phyloP scores from a whole-genome alignment of 1,284 basidiomycete species.

The Cryptococcus sp. region DNA sequence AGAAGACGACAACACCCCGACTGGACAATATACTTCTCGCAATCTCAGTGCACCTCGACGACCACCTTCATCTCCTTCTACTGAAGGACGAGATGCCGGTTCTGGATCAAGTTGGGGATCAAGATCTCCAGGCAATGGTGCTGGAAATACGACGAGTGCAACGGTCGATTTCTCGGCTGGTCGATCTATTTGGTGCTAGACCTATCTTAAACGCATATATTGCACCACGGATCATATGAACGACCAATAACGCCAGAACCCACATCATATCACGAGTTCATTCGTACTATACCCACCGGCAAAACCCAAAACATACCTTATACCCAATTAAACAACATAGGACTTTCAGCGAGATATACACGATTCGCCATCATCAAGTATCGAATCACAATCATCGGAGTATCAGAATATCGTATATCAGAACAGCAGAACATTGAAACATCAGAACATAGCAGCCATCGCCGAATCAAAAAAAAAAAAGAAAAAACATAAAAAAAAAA shows the following conservation, averaged over 20 bases:
- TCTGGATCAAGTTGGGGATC: not conserved
- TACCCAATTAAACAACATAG: not conserved
- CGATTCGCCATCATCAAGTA: too few relatives aligned
- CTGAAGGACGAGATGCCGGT: not conserved
- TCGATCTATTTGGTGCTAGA: constrained; percentile 31
- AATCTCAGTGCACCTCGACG: not conserved
- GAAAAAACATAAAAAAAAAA: too few relatives aligned
- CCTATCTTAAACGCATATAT: not conserved
- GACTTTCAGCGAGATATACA: too few relatives aligned
- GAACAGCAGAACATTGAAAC: too few relatives aligned
- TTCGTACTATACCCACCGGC: not conserved
- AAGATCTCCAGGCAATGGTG: not conserved
- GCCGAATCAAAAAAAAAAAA: too few relatives aligned
- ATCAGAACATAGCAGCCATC: too few relatives aligned
- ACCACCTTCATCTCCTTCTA: not conserved
- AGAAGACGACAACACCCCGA: not conserved
- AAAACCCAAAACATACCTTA: not conserved
- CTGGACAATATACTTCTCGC: not conserved
- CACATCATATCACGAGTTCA: too few relatives aligned
- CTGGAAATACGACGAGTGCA: not conserved
- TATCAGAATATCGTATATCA: too few relatives aligned
- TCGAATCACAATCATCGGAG: too few relatives aligned
- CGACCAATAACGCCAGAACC: not conserved
- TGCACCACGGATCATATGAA: too few relatives aligned
- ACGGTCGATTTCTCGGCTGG: constrained; percentile 31